Conservation (phyloP, 179 eudicot species). For the Silene vulgaris region DNA sequence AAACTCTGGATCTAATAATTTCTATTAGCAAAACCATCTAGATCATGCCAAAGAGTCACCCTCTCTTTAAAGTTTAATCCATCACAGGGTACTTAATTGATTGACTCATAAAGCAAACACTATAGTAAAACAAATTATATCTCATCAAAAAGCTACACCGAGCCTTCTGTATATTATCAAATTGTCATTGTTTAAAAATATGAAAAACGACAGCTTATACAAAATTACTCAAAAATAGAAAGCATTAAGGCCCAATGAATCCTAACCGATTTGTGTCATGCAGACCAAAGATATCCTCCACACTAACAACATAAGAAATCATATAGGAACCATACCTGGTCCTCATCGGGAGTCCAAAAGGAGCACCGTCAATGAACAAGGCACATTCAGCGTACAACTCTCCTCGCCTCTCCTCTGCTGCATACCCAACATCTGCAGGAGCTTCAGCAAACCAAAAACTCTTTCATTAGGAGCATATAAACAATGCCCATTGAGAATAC, state of each 20-base stretch:
- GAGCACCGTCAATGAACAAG: slow-evolving; percentile 82
- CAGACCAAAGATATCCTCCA: not conserved
- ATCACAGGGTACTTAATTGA: not conserved
- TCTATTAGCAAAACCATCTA: not conserved
- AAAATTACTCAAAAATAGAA: not conserved
- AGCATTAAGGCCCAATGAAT: not conserved
- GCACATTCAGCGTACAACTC: slow-evolving; percentile 85
- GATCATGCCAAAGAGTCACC: slow-evolving; percentile 1
- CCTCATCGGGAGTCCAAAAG: slow-evolving; percentile 86
- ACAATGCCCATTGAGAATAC: slow-evolving; percentile 6
- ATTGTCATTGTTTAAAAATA: not conserved
- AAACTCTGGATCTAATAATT: not conserved
- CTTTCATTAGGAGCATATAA: not conserved
- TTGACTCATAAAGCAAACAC: not conserved
- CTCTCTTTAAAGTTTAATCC: not conserved
- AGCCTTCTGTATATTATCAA: not conserved
- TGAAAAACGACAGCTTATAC: not conserved
- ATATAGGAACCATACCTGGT: slow-evolving; percentile 52
- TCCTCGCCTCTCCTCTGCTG: slow-evolving; percentile 62
- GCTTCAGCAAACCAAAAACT: slow-evolving; percentile 21
- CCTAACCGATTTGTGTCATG: not conserved
- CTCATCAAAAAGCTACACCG: not conserved
- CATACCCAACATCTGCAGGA: slow-evolving; percentile 55
- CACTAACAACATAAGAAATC: not conserved
- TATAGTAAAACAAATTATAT: not conserved